Conservation (phyloP, 2,329 filamentous ascomycete species). For the Trichophyton benhamiae region DNA sequence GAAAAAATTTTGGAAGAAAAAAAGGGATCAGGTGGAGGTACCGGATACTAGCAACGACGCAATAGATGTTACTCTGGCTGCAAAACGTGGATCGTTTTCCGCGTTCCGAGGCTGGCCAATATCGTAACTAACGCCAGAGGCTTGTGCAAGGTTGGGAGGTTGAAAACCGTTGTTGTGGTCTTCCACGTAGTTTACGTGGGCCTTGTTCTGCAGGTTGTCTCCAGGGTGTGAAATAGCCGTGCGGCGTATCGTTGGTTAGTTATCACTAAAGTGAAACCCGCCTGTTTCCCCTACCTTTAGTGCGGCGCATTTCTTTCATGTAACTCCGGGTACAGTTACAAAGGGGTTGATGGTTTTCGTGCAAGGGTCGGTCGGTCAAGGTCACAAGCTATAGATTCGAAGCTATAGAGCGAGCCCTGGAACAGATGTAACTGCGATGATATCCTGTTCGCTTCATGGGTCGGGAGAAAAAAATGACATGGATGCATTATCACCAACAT, state of each 20-base stretch:
- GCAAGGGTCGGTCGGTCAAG: not conserved
- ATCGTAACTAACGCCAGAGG: not conserved
- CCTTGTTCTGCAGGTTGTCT: not conserved
- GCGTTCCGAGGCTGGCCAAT: not conserved
- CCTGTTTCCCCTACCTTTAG: not conserved
- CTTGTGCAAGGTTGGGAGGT: not conserved
- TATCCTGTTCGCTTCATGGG: not conserved
- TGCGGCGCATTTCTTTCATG: not conserved
- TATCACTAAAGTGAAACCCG: not conserved
- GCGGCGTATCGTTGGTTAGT: not conserved
- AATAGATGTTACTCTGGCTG: not conserved
- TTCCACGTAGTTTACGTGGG: not conserved
- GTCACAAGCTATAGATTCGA: not conserved
- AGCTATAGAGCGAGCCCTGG: not conserved
- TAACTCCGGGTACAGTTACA: not conserved
- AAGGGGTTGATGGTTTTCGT: not conserved
- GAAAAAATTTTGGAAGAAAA: not conserved
- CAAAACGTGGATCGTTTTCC: slow-evolving; percentile 2
- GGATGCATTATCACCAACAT: slow-evolving; percentile 4
- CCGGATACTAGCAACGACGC: not conserved
- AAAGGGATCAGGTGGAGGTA: not conserved
- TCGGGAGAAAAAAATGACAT: not conserved
- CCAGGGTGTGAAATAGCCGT: not conserved
- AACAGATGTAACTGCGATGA: not conserved
- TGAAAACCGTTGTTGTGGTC: not conserved